Evolutionary conservation across 768 basidiomycete genomes (phyloP).

Genomic region (Boletales sp.): DNA sequence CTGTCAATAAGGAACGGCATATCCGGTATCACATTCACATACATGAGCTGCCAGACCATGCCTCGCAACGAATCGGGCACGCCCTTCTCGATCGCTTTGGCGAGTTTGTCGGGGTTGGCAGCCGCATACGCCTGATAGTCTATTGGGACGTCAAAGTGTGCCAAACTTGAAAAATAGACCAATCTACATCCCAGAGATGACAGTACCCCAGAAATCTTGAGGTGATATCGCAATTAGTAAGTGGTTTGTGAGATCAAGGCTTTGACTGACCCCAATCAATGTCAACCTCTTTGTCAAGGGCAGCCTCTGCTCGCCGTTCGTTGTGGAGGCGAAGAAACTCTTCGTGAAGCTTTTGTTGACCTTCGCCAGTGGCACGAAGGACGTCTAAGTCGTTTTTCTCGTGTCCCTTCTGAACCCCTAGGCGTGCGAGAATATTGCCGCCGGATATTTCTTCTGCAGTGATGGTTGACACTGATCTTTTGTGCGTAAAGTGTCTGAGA

Average conservation of each 20-base stretch:
- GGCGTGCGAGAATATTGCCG: conserved; percentile 47
- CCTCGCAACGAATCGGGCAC: conserved; percentile 86
- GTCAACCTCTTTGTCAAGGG: conserved; percentile 35
- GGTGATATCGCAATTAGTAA: conserved; percentile 5
- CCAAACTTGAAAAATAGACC: not conserved
- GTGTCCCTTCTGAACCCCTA: conserved; percentile 45
- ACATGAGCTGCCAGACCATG: conserved; percentile 98
- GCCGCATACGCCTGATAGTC: conserved; percentile 90
- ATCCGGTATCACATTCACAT: conserved; percentile 51
- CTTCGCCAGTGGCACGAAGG: conserved; percentile 53
- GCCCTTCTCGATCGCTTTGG: conserved; percentile 86
- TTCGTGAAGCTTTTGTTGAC: conserved; percentile 68
- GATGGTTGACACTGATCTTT: conserved; percentile 58
- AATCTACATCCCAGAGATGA: conserved; percentile 68
- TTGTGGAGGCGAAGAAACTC: conserved; percentile 69
- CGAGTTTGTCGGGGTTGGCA: conserved; percentile 71
- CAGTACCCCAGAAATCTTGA: conserved; percentile 91
- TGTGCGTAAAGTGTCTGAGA: conserved; percentile 41
- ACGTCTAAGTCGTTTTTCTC: conserved; percentile 38
- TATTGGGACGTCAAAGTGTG: conserved; percentile 22
- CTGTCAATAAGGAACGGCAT: conserved; percentile 9
- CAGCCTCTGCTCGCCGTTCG: conserved; percentile 43
- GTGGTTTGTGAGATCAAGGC: not conserved
- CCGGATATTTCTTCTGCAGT: conserved; percentile 44
- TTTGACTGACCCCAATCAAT: conserved; percentile 74